Base-by-base conservation (phyloP, 2,329 filamentous ascomycete genomes). In the Exutisphaerella laricina region DNA sequence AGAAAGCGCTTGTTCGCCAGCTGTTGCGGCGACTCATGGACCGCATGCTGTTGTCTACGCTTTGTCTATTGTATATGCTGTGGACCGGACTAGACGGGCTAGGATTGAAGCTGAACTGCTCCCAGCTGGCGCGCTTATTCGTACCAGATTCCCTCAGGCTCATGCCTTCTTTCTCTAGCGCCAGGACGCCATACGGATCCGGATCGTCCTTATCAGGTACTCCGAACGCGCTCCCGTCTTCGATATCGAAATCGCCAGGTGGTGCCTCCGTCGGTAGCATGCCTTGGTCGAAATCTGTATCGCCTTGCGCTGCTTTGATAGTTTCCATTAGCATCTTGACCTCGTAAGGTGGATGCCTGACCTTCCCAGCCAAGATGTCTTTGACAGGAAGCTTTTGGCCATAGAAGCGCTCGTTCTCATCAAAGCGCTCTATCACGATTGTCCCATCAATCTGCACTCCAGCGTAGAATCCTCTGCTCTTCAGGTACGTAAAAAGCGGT, bases 81-180 rank as follows among this genome's bases (percentile, higher is more conserved):
- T 72, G 80, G 26, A 80, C 68, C 1, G 88, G 87, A 62, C 87
- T 94, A 7, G 79, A 79, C 1, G 86, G 84, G 39, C 75, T 79
- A 3, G 87, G 85, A 53, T 80, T 80, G 65, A 86, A 92, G 58
- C 90, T 86, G 62, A 96, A 94, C 54, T 84, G 79, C 45, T 83
- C 87, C 68, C 83, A 88, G 17, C 78, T 73, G 2, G 88, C 87
- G 42, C 87, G 74, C 41, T 78, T 72, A 37, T 80, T 78, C 2
- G 82, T 84, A 23, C 88, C 88, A n/a, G 89, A 89, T 68, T 96
- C 89, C 39, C 85, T 79, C 53, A 97, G 92, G 56, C 90, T 86
- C 43, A 96, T 70, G 2, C 90, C 90, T 48, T 88, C 85, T 70
- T 88, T 83, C 61, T 95, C 88, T n/a, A 97, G 69, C 5, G 90